Evolutionary conservation across 352 stramenopile genomes (phyloP), one percentile per base, ranked within the genome.

Genomic region (Globisporangium takayamanum): DNA sequence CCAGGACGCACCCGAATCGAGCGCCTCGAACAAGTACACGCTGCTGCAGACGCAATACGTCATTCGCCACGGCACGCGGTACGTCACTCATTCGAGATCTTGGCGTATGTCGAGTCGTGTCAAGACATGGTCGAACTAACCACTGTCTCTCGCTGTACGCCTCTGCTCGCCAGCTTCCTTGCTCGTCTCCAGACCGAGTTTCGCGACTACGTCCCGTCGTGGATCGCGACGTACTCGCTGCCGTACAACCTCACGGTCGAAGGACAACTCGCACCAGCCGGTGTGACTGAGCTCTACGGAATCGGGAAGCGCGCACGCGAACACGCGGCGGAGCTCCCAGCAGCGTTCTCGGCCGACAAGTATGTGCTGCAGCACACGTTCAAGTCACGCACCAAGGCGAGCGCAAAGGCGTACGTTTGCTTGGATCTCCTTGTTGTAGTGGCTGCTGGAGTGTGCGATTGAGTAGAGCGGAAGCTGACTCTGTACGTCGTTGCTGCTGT

Each of bases 331-430:
- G 33, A 3, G 26, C 41, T 67, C 22, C 71, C 61, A 6, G 37
- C 22, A 0, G 30, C 53, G n/a, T 88, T 75, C 60, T 64, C 67
- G 6, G 10, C 57, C 2, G 72, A 64, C 15, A 66, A 61, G 16
- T 87, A 76, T 54, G 56, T 73, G 12, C 39, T 91, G 37, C 74
- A 77, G 11, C 76, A 89, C 70, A 91, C 81, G 5, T 75, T 78
- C 59, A 74, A 84, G 44, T 41, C 53, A 16, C 78, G 78, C 12
- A 88, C 77, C 5, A 78, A 71, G 20, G 64, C 75, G 55, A 89
- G 76, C 52, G 76, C 81, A 37, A 69, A 62, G 44, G 73, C 80
- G 78, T 85, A 74, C 30, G 75, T 20, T 26, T 10, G 37, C 46
- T 25, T 49, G 6, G 5, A 5, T 49, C 44, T 25, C 5, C 6